Base-by-base conservation (phyloP, 306 rosid genomes). In the Malus sylvestris region DNA sequence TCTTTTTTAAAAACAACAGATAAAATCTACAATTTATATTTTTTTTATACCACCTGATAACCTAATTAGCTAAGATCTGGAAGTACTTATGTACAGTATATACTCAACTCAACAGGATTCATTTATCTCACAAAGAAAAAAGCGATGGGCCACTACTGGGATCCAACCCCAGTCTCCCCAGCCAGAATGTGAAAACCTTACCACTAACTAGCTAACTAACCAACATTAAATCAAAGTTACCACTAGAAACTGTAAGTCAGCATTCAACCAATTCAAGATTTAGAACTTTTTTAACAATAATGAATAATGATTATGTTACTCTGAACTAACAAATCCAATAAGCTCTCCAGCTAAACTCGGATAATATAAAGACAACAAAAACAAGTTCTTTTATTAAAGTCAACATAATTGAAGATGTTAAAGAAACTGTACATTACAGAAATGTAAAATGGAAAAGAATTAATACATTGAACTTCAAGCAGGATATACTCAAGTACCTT, bases 401-500 rank as follows among this genome's bases (percentile, higher is more conserved):
- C 22, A 53, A 7, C 59, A 19, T 19, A 58, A n/a, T 58, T 10
- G 14, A 58, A 58, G 1, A 59, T 11, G 32, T 4, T 58, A 4
- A 58, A 42, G 23, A 38, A 42, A 23, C 22, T 35, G 9, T 60
- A 4, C 13, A 12, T 58, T 3, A 22, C 18, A 13, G 5, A 76
- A 67, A 49, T 20, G 76, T 74, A 27, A 64, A 23, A 15, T 23
- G 49, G 49, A 63, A 72, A 74, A 15, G n/a, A 53, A 42, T 32
- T 6, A n/a, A 35, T 4, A 33, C 20, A 5, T 30, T 40, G 44
- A 62, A 22, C 76, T 57, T n/a, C 13, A 45, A 74, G 49, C n/a
- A 61, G 42, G 23, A 76, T 44, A 10, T 10, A 10, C 13, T 44
- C 49, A 65, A 22, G 68, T 85, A 95, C 98, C 98, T 87, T 95